phyloP scores from a whole-genome alignment of 164 flowering plant species.

The Kalanchoe fedtschenkoi region DNA sequence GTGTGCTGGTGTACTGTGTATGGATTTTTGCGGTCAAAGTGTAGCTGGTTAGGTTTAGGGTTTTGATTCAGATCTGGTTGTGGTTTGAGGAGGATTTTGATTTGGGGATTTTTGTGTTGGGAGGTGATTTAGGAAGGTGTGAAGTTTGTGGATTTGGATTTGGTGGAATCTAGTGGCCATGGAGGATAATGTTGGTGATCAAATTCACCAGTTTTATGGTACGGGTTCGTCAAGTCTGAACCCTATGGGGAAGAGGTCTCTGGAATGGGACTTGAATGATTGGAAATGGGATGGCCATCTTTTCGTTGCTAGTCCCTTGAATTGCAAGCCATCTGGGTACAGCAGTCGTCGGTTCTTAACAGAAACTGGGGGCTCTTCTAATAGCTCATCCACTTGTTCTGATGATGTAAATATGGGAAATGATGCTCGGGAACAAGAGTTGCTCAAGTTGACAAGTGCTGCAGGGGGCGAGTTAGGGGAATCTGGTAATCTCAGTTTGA shows the following conservation, averaged over 20 bases:
- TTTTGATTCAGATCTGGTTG: slow-evolving; percentile 3
- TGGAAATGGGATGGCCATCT: slow-evolving; percentile 9
- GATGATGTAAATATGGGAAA: slow-evolving; percentile 25
- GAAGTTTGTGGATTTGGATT: slow-evolving; percentile 1
- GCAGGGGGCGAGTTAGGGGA: slow-evolving; percentile 30
- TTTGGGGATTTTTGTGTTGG: not conserved
- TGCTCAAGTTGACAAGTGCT: slow-evolving; percentile 60
- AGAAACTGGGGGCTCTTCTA: slow-evolving; percentile 17
- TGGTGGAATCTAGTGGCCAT: slow-evolving; percentile 22
- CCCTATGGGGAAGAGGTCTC: slow-evolving; percentile 2
- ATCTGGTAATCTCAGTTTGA: slow-evolving; percentile 46
- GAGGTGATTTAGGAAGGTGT: not conserved
- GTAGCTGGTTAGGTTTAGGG: not conserved
- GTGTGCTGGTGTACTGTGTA: slow-evolving; percentile 21
- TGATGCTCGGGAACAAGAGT: slow-evolving; percentile 20
- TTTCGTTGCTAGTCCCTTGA: slow-evolving; percentile 5
- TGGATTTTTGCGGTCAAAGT: slow-evolving; percentile 32
- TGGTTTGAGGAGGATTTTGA: not conserved
- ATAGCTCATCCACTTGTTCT: slow-evolving; percentile 30
- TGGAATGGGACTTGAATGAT: slow-evolving; percentile 8
- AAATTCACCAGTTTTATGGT: not conserved
- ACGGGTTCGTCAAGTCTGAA: slow-evolving; percentile 3
- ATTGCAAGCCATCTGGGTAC: not conserved
- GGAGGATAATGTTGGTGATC: slow-evolving; percentile 29
- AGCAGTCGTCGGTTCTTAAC: slow-evolving; percentile 35